Conservation (phyloP, 495 filamentous ascomycete genomes). For the Neurospora tetrasperma region DNA sequence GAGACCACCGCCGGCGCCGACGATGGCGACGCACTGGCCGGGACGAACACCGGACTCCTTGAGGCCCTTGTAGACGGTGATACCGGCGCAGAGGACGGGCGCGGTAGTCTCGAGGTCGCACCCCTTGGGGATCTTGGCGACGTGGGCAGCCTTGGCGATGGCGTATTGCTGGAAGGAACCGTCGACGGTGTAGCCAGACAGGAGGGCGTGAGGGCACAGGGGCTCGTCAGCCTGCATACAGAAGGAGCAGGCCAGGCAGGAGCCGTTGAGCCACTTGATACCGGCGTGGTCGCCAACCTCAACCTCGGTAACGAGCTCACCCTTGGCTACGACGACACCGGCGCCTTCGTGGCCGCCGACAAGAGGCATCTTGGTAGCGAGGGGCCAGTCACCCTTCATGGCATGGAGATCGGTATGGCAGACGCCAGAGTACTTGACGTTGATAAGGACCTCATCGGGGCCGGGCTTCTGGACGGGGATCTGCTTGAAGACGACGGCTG, state of each 20-base stretch:
- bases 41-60: slow-evolving; percentile 69
- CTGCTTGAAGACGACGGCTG: slow-evolving; percentile 64
- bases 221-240: slow-evolving; percentile 62
- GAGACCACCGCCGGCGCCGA: slow-evolving; percentile 81
- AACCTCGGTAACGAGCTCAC: slow-evolving; percentile 60
- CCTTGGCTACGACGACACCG: slow-evolving; percentile 72
- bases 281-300: slow-evolving; percentile 74
- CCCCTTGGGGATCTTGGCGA: slow-evolving; percentile 67
- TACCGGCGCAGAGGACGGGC: slow-evolving; percentile 77
- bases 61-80: slow-evolving; percentile 89
- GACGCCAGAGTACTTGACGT: slow-evolving; percentile 87
- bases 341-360: slow-evolving; percentile 93
- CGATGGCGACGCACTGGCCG: slow-evolving; percentile 74
- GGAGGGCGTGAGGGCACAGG: slow-evolving; percentile 58
- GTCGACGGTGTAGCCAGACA: slow-evolving; percentile 87
- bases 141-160: slow-evolving; percentile 74
- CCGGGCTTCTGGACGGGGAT: slow-evolving; percentile 70
- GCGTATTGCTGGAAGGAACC: slow-evolving; percentile 89
- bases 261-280: slow-evolving; percentile 86
- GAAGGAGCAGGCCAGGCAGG: slow-evolving; percentile 68
- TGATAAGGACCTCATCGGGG: slow-evolving; percentile 80
- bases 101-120: slow-evolving; percentile 66
- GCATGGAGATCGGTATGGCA: slow-evolving; percentile 88
- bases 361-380: slow-evolving; percentile 67
- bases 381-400: slow-evolving; percentile 80